phyloP scores from a whole-genome alignment of 352 stramenopile species.

The Bremia lactucae region DNA sequence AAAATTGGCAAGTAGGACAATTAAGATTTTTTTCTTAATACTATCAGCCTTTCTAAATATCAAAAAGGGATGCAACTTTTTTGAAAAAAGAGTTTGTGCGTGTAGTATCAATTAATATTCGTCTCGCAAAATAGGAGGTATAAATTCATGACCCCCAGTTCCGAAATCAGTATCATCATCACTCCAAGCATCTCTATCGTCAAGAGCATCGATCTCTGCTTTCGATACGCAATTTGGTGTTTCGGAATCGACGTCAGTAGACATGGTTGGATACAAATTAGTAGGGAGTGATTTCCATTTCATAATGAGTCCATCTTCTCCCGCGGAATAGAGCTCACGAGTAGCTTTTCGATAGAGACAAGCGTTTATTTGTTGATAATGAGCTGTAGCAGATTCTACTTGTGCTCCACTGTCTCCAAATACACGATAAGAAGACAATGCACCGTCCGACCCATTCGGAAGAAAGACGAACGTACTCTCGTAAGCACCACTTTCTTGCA shows the following conservation, averaged over 20 bases:
- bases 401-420: constrained; percentile 33
- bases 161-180: constrained; percentile 24
- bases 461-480: constrained; percentile 49
- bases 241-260: constrained; percentile 3
- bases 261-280: constrained; percentile 15
- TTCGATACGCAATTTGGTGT: constrained; percentile 2
- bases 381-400: constrained; percentile 26
- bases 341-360: constrained; percentile 47
- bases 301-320: constrained; percentile 61
- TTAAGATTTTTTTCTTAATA: no score
- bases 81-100: no score
- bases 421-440: constrained; percentile 37
- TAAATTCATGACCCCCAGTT: constrained; percentile 25
- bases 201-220: constrained; percentile 2
- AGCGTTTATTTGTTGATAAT: constrained; percentile 49
- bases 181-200: constrained; percentile 44
- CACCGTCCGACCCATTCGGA: constrained; percentile 41
- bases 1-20: constrained; percentile 33
- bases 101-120: no score
- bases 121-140: constrained; percentile 54
- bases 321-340: constrained; percentile 48
- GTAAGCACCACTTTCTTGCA: constrained; percentile 41
- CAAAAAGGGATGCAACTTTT: no score
- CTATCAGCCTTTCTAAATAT: no score
- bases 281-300: constrained; percentile 39